Conservation (phyloP, 1,139 yeast species). For the Pneumocystis oryctolagi region DNA sequence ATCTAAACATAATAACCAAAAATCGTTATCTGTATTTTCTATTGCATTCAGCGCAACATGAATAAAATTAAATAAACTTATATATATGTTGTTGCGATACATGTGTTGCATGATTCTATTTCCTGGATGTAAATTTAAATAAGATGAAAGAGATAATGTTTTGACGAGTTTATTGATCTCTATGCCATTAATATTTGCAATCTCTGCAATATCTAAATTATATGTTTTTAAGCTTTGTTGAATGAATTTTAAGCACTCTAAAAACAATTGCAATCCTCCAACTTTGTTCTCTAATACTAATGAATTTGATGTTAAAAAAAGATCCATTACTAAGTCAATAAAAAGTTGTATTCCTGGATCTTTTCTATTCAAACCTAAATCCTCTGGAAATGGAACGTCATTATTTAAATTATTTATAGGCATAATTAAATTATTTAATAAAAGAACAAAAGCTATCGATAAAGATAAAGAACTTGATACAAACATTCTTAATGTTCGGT, state of each 20-base stretch:
- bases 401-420: constrained; percentile 22
- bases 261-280: background rate
- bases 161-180: background rate
- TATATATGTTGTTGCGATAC: background rate
- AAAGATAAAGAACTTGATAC: constrained; percentile 21
- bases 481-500: constrained; percentile 17
- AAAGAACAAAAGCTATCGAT: constrained; percentile 46
- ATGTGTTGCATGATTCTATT: background rate
- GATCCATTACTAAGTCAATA: constrained; percentile 30
- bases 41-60: background rate
- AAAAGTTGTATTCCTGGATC: constrained; percentile 68
- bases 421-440: constrained; percentile 32
- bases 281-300: background rate
- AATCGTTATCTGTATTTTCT: background rate
- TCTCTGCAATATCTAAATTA: background rate
- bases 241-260: background rate
- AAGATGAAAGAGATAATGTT: background rate
- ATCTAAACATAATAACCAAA: background rate
- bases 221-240: background rate
- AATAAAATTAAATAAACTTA: background rate
- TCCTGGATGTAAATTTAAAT: background rate
- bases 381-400: constrained; percentile 43
- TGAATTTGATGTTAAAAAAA: background rate
- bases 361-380: constrained; percentile 49
- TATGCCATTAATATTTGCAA: background rate